phyloP scores from a whole-genome alignment of 306 rosid species.

The Cyclanthera cordifolia region DNA sequence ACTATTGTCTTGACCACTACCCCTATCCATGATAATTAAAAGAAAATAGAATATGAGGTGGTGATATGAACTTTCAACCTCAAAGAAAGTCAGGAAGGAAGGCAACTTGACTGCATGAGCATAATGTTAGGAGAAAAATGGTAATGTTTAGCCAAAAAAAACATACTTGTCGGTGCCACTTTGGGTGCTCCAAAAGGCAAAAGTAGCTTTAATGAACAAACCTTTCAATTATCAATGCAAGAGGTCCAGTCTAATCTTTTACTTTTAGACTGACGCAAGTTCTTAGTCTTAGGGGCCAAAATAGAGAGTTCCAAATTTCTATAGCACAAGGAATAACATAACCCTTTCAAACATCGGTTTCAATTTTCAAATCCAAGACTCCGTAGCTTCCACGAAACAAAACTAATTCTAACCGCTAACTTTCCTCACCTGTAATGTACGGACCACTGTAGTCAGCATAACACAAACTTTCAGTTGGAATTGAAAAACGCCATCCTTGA shows the following conservation, averaged over 20 bases:
- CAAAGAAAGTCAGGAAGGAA: not conserved
- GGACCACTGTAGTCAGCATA: not conserved
- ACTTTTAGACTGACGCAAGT: not conserved
- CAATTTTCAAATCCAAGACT: not conserved
- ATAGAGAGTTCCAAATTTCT: conserved; percentile 4
- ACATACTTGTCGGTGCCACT: not conserved
- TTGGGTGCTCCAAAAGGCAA: conserved; percentile 4
- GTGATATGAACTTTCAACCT: not conserved
- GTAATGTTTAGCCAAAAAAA: not conserved
- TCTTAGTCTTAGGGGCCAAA: not conserved
- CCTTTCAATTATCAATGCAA: not conserved
- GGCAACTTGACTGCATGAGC: not conserved
- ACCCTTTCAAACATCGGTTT: not conserved
- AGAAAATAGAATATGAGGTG: not conserved
- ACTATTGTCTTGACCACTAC: no score
- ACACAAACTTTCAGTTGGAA: not conserved
- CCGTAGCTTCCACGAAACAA: conserved; percentile 9
- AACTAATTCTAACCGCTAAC: conserved; percentile 9
- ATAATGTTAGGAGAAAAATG: not conserved
- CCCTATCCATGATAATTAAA: no score
- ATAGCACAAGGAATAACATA: conserved; percentile 6
- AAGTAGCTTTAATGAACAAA: not conserved
- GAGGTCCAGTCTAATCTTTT: not conserved
- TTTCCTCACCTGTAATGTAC: not conserved
- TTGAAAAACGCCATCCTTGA: not conserved